Evolutionary conservation across 2,329 filamentous ascomycete species (phyloP).

Genomic region (Emmonsiellopsis sp.): DNA sequence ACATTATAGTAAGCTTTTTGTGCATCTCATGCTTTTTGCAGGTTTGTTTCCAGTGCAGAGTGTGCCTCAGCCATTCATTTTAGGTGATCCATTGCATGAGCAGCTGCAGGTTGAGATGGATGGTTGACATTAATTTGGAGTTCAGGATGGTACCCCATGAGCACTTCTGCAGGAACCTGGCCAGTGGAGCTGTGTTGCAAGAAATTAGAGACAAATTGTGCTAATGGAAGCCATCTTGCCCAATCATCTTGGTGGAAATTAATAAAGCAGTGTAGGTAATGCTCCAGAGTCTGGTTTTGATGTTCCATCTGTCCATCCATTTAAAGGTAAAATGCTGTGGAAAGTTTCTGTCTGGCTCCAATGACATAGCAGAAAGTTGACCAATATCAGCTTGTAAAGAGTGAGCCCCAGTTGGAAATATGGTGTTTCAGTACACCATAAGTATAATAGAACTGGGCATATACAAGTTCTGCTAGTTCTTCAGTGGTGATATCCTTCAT

Average conservation of each 20-base stretch:
- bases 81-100: too few relatives aligned
- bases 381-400: too few relatives aligned
- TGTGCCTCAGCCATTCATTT: too few relatives aligned
- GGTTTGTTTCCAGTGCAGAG: not conserved
- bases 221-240: constrained; percentile 6
- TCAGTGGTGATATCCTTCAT: too few relatives aligned
- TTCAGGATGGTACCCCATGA: not conserved
- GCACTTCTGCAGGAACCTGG: not conserved
- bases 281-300: constrained; percentile 1
- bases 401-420: too few relatives aligned
- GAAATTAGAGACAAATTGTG: constrained; percentile 12
- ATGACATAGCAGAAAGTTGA: too few relatives aligned
- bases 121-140: not conserved
- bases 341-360: not conserved
- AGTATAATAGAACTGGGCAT: too few relatives aligned
- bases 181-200: not conserved
- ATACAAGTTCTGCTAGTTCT: too few relatives aligned
- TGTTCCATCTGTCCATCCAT: not conserved
- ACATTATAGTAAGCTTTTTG: not conserved
- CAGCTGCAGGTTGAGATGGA: too few relatives aligned
- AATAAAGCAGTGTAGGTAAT: not conserved
- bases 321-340: not conserved
- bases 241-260: constrained; percentile 11
- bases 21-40: not conserved
- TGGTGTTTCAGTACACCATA: too few relatives aligned